phyloP scores from a whole-genome alignment of 1,284 basidiomycete genomes.

The Singerocomus inundabilis region DNA sequence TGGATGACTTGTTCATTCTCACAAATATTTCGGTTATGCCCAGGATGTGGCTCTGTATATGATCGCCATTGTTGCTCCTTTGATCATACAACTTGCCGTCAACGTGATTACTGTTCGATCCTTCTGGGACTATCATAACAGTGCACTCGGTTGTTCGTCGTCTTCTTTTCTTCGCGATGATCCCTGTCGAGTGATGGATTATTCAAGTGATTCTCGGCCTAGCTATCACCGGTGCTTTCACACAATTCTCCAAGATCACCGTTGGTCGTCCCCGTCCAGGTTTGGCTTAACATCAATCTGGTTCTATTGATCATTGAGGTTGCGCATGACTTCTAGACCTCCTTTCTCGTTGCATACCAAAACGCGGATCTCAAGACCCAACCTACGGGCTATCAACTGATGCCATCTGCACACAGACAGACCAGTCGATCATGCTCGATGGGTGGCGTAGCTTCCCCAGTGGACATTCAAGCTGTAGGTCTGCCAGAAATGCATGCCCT shows the following conservation, averaged over 20 bases:
- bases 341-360: conserved; percentile 81
- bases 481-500: not conserved
- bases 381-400: conserved; percentile 73
- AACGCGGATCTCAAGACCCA: conserved; percentile 62
- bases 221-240: conserved; percentile 76
- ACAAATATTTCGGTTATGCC: not conserved
- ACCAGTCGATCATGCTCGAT: conserved; percentile 62
- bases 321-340: conserved; percentile 51
- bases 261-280: conserved; percentile 90
- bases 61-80: conserved; percentile 68
- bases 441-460: conserved; percentile 95
- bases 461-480: conserved; percentile 82
- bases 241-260: conserved; percentile 83
- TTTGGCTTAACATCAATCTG: conserved; percentile 26
- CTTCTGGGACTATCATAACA: conserved; percentile 88
- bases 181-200: not conserved
- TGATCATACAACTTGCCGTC: conserved; percentile 65
- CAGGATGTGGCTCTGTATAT: conserved; percentile 61
- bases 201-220: conserved; percentile 68
- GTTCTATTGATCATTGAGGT: not conserved
- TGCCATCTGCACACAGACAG: conserved; percentile 76
- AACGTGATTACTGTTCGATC: conserved; percentile 72
- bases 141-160: conserved; percentile 69
- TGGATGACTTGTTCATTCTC: not conserved
- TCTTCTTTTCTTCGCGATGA: conserved; percentile 16